Percentiles rank a stretch among this genome's conserved stretches.
Evolutionary conservation across 225 moss, liverwort and hornwort species (phyloP).

Genomic region (Neckera pumila): DNA sequence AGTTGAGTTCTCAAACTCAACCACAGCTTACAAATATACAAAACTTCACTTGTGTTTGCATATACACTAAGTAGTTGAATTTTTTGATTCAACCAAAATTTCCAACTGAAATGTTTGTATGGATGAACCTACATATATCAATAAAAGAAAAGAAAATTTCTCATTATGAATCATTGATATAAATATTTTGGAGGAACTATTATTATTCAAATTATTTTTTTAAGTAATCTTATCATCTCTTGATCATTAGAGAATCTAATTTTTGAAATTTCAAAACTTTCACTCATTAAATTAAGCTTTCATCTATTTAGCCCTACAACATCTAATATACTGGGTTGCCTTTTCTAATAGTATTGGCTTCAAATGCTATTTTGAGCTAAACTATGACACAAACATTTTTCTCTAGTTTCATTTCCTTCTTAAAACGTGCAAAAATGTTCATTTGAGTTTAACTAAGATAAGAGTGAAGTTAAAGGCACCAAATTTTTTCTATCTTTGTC

Average conservation of each 20-base stretch:
- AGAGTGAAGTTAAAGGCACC: background rate
- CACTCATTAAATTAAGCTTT: background rate
- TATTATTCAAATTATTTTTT: background rate
- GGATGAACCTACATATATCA: rapidly evolving
- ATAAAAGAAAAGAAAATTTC: rapidly evolving
- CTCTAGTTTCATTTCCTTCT: background rate
- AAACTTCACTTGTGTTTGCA: background rate
- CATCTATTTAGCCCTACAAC: background rate
- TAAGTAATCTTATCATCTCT: background rate
- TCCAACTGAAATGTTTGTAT: rapidly evolving
- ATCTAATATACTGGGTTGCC: rapidly evolving
- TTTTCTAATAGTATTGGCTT: too few species aligned
- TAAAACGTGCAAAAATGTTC: background rate
- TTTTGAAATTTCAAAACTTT: background rate
- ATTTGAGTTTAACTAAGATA: rapidly evolving
- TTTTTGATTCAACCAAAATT: background rate
- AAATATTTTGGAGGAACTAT: rapidly evolving
- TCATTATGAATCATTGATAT: background rate
- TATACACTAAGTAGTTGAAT: background rate
- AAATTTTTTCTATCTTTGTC: rapidly evolving
- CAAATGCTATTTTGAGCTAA: background rate
- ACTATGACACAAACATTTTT: rapidly evolving
- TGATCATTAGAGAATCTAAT: background rate
- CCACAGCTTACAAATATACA: rapidly evolving
- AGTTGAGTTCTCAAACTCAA: background rate